A percentile compares a stretch with the other conserved stretches of the same genome.
phyloP scores from a whole-genome alignment of 768 basidiomycete genomes.

The Mycena olivaceomarginata region DNA sequence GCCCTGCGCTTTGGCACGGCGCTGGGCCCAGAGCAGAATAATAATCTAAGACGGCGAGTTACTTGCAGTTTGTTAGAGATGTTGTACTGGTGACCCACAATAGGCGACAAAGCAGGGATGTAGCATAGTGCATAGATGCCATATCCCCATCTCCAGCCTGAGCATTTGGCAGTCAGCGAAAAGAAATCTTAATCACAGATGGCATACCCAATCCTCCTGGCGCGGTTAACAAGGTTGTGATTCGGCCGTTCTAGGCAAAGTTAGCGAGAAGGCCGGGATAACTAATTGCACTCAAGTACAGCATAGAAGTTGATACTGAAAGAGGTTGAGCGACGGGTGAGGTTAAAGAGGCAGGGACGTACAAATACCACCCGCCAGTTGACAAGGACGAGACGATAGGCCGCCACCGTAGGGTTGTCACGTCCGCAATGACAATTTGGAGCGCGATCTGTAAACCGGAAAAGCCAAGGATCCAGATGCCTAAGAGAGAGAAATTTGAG shows the following conservation, averaged over 20 bases:
- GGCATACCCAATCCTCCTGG: constrained; percentile 55
- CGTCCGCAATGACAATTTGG: constrained; percentile 65
- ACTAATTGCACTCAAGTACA: constrained; percentile 52
- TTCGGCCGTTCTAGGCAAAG: constrained; percentile 61
- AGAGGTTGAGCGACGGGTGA: constrained; percentile 60
- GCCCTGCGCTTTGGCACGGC: constrained; percentile 55
- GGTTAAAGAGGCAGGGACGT: constrained; percentile 56
- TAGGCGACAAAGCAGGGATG: constrained; percentile 19
- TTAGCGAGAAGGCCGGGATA: constrained; percentile 54
- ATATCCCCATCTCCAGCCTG: constrained; percentile 64
- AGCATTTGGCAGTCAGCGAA: not conserved
- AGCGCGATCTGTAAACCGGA: constrained; percentile 68
- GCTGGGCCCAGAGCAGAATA: constrained; percentile 60
- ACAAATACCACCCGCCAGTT: constrained; percentile 47
- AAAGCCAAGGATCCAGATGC: constrained; percentile 47
- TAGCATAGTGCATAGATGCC: constrained; percentile 49
- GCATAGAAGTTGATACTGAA: constrained; percentile 55
- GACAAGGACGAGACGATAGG: constrained; percentile 59
- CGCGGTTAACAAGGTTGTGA: constrained; percentile 59
- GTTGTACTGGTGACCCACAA: not conserved
- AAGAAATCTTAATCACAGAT: not conserved
- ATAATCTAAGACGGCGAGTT: constrained; percentile 50
- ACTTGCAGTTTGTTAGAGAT: constrained; percentile 41
- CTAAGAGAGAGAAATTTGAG: constrained; percentile 3
- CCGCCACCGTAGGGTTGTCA: constrained; percentile 61